Evolutionary conservation across 2,329 filamentous ascomycete species (phyloP), one percentile per base, ranked within the genome.

Genomic region (Claviceps monticola): DNA sequence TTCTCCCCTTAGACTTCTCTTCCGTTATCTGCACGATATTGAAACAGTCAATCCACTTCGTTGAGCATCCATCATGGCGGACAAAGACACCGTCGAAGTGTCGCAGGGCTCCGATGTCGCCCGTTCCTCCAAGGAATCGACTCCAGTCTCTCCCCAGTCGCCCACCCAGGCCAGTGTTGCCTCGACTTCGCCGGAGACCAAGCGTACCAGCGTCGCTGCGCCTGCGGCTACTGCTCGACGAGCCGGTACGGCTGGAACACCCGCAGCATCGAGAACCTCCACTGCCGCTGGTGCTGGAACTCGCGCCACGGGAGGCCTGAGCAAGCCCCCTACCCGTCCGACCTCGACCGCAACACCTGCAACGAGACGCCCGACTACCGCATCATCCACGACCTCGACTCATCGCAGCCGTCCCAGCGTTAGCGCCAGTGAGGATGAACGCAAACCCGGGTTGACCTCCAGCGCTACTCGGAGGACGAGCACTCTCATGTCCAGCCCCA

Each of bases 401-500:
- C 74, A 76, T 61, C 69, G 66, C 56, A 70, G 72, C 46, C 71
- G 71, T n/a, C 66, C 72, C 38, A 72, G 70, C 49, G 65, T 72
- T 50, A 75, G 74, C 54, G 68, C 70, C 49, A 74, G 73, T 51
- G 74, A 76, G 55, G 74, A 76, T 57, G 74, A 76, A 53, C 74
- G 70, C 64, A 74, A 68, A 59, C 62, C 71, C 4, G 63, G 61
- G 21, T 59, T 71, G 54, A 66, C 66, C 6, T 62, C 66, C 39
- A 56, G 60, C 17, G 64, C 69, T 23, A 63, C 70, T 17, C 67
- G 73, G 49, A 68, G 73, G 56, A 66, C 71, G 17, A 75, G 72
- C 51, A 65, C 68, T n/a, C 62, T 72, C 23, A 63, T 69, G 52
- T 66, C 68, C 23, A 70, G 68, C 58, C 64, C 66, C 5, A 58